phyloP scores from a whole-genome alignment of 345 rosid genomes.

The Erysimum cheiranthoides region DNA sequence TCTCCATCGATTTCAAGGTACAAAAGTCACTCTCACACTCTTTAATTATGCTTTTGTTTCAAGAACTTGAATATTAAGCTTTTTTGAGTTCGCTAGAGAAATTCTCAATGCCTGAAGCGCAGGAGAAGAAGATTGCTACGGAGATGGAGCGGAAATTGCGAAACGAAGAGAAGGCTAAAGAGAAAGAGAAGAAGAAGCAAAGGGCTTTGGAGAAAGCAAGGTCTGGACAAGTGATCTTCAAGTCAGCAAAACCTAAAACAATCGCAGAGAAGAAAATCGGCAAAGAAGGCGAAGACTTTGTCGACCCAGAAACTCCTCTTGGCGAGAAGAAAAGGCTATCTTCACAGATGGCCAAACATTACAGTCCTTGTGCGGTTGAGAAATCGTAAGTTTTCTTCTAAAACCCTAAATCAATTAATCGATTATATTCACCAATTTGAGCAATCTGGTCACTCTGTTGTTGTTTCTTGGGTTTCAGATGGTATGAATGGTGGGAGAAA shows the following conservation, averaged over 20 bases:
- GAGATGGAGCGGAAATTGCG: background rate
- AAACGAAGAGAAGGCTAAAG: conserved; percentile 52
- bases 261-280: conserved; percentile 61
- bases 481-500: conserved; percentile 88
- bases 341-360: conserved; percentile 75
- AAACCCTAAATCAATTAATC: background rate
- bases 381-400: conserved; percentile 57
- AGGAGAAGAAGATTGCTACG: background rate
- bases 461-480: conserved; percentile 40
- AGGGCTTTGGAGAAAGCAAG: conserved; percentile 69
- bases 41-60: no score
- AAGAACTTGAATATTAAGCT: no score
- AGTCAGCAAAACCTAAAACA: conserved; percentile 51
- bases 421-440: background rate
- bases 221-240: conserved; percentile 50
- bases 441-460: background rate
- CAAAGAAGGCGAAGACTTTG: conserved; percentile 49
- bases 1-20: no score
- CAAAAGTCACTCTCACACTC: no score
- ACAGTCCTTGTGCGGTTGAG: conserved; percentile 69
- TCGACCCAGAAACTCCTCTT: conserved; percentile 68
- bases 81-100: no score
- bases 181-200: conserved; percentile 70
- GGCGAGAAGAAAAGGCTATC: conserved; percentile 78
- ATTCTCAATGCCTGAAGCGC: no score